Evolutionary conservation across 495 filamentous ascomycete species (phyloP).

Genomic region (Penicillium salamii): DNA sequence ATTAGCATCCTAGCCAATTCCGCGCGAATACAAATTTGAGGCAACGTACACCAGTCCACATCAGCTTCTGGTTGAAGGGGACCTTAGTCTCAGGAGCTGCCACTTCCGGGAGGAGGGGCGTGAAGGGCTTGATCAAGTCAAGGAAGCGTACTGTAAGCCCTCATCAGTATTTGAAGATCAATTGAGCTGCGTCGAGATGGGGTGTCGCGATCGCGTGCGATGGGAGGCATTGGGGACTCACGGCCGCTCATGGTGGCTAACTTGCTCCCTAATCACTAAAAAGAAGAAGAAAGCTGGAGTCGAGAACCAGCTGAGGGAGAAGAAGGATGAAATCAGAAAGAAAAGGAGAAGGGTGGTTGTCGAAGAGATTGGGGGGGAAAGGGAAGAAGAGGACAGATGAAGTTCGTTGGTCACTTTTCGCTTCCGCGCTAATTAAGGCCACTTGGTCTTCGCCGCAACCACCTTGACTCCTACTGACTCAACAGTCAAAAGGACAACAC

Average conservation of each 20-base stretch:
- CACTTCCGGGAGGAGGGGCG: constrained; percentile 98
- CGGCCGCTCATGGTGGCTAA: constrained; percentile 47
- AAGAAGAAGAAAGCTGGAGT: constrained; percentile 47
- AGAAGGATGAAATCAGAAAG: constrained; percentile 38
- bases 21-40: constrained; percentile 7
- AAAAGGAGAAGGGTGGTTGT: constrained; percentile 30
- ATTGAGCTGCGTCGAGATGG: constrained; percentile 25
- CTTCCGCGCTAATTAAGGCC: constrained; percentile 45
- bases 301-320: constrained; percentile 55
- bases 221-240: constrained; percentile 30
- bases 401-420: constrained; percentile 46
- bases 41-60: constrained; percentile 87
- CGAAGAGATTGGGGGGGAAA: constrained; percentile 36
- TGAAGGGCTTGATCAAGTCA: constrained; percentile 98
- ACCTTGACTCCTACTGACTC: constrained; percentile 12
- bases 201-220: constrained; percentile 37
- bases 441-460: constrained; percentile 40
- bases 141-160: constrained; percentile 84
- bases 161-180: constrained; percentile 21
- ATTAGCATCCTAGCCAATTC: constrained; percentile 32
- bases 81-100: constrained; percentile 93
- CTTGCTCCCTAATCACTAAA: constrained; percentile 32
- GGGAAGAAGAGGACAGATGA: constrained; percentile 35
- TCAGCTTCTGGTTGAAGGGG: constrained; percentile 97
- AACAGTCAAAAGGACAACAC: neutral